Conservation (phyloP, 2,329 filamentous ascomycete genomes). For the Talaromyces sp. region DNA sequence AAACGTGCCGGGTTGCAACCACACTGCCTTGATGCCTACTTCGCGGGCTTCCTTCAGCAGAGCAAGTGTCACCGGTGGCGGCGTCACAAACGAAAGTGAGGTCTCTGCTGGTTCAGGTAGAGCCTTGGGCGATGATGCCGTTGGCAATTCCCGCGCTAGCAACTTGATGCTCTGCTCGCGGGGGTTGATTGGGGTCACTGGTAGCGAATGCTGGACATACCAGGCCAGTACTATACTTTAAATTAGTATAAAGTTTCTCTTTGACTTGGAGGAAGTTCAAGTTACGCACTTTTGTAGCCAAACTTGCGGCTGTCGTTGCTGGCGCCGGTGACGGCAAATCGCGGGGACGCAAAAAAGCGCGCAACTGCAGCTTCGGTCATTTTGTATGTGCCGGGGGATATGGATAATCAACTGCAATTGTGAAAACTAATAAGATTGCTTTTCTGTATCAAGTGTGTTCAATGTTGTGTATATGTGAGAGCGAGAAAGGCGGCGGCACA, state of each 20-base stretch:
- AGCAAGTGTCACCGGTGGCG: constrained; percentile 69
- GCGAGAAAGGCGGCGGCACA: neutral
- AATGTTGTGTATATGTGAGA: no score
- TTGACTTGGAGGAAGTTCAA: neutral
- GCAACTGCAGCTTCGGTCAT: constrained; percentile 52
- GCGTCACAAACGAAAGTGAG: constrained; percentile 81
- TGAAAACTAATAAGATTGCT: neutral
- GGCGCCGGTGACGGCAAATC: constrained; percentile 86
- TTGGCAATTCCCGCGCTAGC: constrained; percentile 54
- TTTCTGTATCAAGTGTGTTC: neutral
- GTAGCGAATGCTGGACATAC: constrained; percentile 74
- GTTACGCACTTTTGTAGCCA: constrained; percentile 69
- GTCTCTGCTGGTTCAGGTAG: constrained; percentile 66
- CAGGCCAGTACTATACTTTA: constrained; percentile 69
- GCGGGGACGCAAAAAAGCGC: constrained; percentile 72
- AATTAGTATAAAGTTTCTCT: constrained; percentile 5
- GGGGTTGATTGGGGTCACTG: constrained; percentile 82
- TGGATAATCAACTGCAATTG: neutral
- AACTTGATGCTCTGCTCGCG: constrained; percentile 61
- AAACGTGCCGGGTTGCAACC: constrained; percentile 88
- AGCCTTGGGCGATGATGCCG: constrained; percentile 60
- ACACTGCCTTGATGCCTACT: constrained; percentile 69
- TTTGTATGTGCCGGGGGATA: neutral
- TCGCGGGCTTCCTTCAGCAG: constrained; percentile 73
- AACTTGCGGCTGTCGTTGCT: constrained; percentile 81